Percentiles rank a stretch among this genome's conserved stretches.
These are phyloP conservation scores for Chlorella sp. DNA, from an alignment of 139 green algal species.

Conservation along the genomic window DNA sequence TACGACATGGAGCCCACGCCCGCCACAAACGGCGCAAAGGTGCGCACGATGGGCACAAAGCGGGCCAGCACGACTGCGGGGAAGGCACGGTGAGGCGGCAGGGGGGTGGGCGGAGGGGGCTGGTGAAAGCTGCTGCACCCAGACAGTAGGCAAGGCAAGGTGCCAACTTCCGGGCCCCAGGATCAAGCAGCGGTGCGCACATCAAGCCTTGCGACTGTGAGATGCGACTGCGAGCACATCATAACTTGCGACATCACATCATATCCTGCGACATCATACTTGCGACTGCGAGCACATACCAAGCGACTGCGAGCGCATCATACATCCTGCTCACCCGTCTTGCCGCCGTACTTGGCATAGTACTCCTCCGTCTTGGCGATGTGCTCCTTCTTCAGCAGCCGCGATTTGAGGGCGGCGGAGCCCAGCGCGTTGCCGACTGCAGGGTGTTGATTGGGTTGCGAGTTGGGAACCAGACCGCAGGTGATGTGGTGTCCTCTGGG, in stretches of 20 bases:
- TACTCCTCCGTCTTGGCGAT: slow-evolving; percentile 85
- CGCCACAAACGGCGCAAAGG: slow-evolving; percentile 94
- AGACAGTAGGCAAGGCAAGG: too few species aligned
- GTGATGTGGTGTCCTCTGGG: background rate
- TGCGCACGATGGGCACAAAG: slow-evolving; percentile 94
- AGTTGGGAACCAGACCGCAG: background rate
- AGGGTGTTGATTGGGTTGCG: background rate
- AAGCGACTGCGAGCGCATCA: too few species aligned
- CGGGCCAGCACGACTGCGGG: slow-evolving; percentile 82
- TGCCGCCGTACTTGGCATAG: slow-evolving; percentile 86
- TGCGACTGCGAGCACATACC: too few species aligned
- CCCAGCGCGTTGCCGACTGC: slow-evolving; percentile 49
- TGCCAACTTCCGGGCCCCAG: too few species aligned
- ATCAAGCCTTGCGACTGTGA: too few species aligned
- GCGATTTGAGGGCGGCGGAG: slow-evolving; percentile 52
- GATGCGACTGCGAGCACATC: too few species aligned
- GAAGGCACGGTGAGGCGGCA: background rate
- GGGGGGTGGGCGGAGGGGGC: background rate
- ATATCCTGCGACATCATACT: too few species aligned
- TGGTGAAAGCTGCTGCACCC: too few species aligned
- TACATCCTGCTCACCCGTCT: slow-evolving; percentile 70
- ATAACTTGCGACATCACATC: too few species aligned
- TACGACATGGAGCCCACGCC: slow-evolving; percentile 88
- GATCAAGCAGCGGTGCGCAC: too few species aligned
- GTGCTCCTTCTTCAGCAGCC: slow-evolving; percentile 71